Conservation (phyloP, 768 basidiomycete genomes). For the Russula virescens region DNA sequence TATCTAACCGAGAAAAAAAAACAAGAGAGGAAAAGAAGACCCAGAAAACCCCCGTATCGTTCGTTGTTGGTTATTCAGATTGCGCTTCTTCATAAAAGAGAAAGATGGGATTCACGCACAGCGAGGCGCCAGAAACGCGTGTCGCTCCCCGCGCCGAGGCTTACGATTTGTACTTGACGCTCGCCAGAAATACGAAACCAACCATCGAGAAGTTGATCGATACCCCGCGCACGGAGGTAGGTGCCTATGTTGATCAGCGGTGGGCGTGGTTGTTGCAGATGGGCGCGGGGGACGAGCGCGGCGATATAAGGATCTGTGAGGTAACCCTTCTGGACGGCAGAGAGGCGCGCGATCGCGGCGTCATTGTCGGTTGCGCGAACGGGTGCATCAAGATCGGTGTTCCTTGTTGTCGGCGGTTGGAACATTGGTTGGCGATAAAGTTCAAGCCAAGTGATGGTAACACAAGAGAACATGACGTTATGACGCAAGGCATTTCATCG, state of each 20-base stretch:
- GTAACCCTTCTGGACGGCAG: constrained; percentile 80
- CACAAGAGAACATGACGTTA: not conserved
- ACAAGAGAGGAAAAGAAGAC: not conserved
- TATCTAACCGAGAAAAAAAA: constrained; percentile 29
- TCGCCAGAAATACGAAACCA: constrained; percentile 37
- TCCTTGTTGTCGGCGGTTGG: not conserved
- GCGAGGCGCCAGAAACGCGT: constrained; percentile 89
- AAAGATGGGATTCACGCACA: constrained; percentile 43
- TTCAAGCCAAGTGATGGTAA: not conserved
- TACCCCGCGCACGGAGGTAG: constrained; percentile 71
- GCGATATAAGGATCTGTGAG: constrained; percentile 69
- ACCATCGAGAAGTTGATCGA: constrained; percentile 72
- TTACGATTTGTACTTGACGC: constrained; percentile 79
- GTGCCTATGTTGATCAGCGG: constrained; percentile 97
- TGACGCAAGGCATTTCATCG: constrained; percentile 2
- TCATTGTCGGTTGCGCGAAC: constrained; percentile 78
- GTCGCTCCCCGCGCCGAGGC: constrained; percentile 92
- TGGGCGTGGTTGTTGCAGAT: constrained; percentile 54
- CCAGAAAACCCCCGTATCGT: not conserved
- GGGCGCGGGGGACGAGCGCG: constrained; percentile 60
- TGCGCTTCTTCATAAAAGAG: not conserved
- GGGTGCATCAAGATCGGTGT: constrained; percentile 48
- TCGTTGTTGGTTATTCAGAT: not conserved
- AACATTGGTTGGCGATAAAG: not conserved
- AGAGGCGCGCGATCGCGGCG: constrained; percentile 76